phyloP scores from a whole-genome alignment of 192 early-diverging fungal species.

The Diversispora eburnea region DNA sequence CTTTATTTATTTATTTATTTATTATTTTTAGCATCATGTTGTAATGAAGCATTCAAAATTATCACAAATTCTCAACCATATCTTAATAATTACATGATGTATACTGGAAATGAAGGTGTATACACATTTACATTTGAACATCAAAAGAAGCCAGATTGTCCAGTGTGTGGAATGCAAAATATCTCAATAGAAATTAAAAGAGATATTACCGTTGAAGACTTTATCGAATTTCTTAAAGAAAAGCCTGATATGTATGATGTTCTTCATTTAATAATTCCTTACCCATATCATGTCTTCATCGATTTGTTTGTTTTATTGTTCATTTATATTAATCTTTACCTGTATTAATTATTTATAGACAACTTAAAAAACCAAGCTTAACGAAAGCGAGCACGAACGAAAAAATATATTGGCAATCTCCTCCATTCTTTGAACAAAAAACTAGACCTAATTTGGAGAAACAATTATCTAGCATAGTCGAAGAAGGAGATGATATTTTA shows the following conservation, averaged over 20 bases:
- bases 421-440: slow-evolving; percentile 68
- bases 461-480: slow-evolving; percentile 60
- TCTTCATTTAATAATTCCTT: background rate
- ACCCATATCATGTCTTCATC: too few species aligned
- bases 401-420: slow-evolving; percentile 86
- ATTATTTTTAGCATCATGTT: slow-evolving; percentile 70
- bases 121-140: slow-evolving; percentile 88
- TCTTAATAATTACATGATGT: slow-evolving; percentile 97
- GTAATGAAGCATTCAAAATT: slow-evolving; percentile 93
- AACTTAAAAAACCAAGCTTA: slow-evolving; percentile 85
- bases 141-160: slow-evolving; percentile 79
- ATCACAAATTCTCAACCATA: slow-evolving; percentile 71
- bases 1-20: slow-evolving; percentile 6
- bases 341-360: slow-evolving; percentile 45
- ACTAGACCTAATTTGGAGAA: slow-evolving; percentile 86
- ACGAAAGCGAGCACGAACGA: slow-evolving; percentile 39
- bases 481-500: slow-evolving; percentile 65
- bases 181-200: slow-evolving; percentile 48
- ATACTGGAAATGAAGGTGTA: slow-evolving; percentile 85
- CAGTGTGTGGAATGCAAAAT: slow-evolving; percentile 78
- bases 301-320: too few species aligned
- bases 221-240: slow-evolving; percentile 80
- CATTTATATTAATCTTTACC: background rate
- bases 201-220: slow-evolving; percentile 67
- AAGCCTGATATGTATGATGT: slow-evolving; percentile 60